phyloP scores from a whole-genome alignment of 2,329 filamentous ascomycete species.

The Rutstroemia sp. region DNA sequence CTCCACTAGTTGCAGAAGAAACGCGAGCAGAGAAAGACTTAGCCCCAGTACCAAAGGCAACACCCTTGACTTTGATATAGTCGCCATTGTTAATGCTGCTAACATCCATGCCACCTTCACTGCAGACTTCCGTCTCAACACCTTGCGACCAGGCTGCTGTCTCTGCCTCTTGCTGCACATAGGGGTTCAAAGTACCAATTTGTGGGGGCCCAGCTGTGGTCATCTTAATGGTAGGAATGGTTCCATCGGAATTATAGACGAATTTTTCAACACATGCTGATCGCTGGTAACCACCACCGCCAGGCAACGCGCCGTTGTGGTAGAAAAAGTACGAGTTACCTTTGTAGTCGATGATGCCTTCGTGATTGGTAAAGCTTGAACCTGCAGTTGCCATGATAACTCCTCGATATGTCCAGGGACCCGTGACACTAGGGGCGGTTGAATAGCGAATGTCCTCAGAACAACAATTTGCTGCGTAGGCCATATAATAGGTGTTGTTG shows the following conservation, averaged over 20 bases:
- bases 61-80: slow-evolving; percentile 2
- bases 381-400: background rate
- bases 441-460: too few species aligned
- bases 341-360: background rate
- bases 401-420: background rate
- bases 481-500: too few species aligned
- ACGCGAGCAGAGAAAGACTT: background rate
- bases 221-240: too few species aligned
- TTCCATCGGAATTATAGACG: too few species aligned
- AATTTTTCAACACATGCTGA: too few species aligned
- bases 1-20: background rate
- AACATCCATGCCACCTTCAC: background rate
- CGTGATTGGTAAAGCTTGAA: background rate
- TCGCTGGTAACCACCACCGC: too few species aligned
- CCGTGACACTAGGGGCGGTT: background rate
- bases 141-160: too few species aligned
- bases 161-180: too few species aligned
- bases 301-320: background rate
- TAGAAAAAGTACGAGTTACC: slow-evolving; percentile 1
- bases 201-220: too few species aligned
- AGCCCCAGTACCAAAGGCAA: background rate
- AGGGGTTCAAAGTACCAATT: too few species aligned
- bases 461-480: too few species aligned
- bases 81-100: background rate
- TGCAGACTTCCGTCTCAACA: background rate